These are phyloP conservation scores for Tuber umbilicatum DNA, from an alignment of 495 filamentous ascomycete species.

Conservation along the genomic window DNA sequence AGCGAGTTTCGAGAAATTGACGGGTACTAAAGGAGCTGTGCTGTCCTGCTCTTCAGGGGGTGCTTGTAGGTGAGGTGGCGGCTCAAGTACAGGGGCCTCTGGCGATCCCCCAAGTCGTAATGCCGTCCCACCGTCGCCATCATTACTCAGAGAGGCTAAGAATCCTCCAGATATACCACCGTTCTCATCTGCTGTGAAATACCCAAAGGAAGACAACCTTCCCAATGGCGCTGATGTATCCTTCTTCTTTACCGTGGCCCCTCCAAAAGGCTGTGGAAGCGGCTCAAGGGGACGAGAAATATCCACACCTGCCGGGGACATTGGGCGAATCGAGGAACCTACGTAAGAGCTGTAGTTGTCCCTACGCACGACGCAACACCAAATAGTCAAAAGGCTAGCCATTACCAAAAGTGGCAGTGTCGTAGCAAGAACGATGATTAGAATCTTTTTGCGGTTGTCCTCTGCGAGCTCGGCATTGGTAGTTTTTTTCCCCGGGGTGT, in stretches of 20 bases:
- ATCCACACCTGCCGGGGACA: slow-evolving; percentile 22
- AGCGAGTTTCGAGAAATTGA: slow-evolving; percentile 17
- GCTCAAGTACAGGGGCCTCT: slow-evolving; percentile 15
- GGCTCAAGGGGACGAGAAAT: slow-evolving; percentile 32
- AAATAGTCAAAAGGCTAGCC: slow-evolving; percentile 30
- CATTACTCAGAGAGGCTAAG: slow-evolving; percentile 26
- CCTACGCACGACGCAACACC: slow-evolving; percentile 25
- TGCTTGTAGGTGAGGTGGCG: slow-evolving; percentile 14
- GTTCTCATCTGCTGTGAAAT: slow-evolving; percentile 25
- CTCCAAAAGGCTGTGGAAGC: slow-evolving; percentile 26
- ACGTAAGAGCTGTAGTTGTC: slow-evolving; percentile 9
- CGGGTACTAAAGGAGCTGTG: slow-evolving; percentile 10
- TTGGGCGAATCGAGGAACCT: slow-evolving; percentile 26
- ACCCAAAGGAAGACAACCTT: slow-evolving; percentile 33
- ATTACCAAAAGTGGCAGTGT: slow-evolving; percentile 33
- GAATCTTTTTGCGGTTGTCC: slow-evolving; percentile 27
- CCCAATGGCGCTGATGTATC: slow-evolving; percentile 14
- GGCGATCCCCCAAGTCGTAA: slow-evolving; percentile 20
- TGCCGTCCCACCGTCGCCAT: slow-evolving; percentile 18
- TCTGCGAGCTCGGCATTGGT: slow-evolving; percentile 14
- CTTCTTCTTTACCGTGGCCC: slow-evolving; percentile 16
- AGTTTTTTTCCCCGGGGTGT: background rate
- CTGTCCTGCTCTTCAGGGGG: background rate
- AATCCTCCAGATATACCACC: slow-evolving; percentile 31
- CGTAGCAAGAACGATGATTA: slow-evolving; percentile 36